Percentiles rank a stretch among this genome's conserved stretches.
These are phyloP conservation scores for Cryoendolithus antarcticus DNA, from an alignment of 2,329 filamentous ascomycete species.

Conservation along the genomic window DNA sequence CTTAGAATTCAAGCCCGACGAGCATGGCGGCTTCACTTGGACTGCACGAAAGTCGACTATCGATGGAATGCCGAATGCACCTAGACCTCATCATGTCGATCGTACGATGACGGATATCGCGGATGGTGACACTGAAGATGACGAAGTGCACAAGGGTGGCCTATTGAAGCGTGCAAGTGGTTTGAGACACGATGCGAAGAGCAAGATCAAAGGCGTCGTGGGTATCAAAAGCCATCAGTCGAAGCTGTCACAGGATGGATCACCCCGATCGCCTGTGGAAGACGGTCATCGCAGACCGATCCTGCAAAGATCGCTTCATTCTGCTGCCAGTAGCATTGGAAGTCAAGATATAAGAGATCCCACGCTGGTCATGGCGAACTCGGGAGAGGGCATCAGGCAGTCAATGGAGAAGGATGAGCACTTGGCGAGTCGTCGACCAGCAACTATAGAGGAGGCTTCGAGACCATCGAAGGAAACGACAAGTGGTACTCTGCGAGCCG, in stretches of 20 bases:
- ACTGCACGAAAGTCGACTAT: conserved; percentile 37
- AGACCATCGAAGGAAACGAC: no score
- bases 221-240: conserved; percentile 38
- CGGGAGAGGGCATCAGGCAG: no score
- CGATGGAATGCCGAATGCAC: conserved; percentile 31
- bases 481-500: no score
- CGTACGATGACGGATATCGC: conserved; percentile 12
- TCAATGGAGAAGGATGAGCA: no score
- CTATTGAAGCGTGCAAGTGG: conserved; percentile 71
- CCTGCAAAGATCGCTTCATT: no score
- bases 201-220: conserved; percentile 75
- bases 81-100: conserved; percentile 12
- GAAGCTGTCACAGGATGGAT: conserved; percentile 23
- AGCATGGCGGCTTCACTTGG: conserved; percentile 34
- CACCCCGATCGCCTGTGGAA: conserved; percentile 9
- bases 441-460: no score
- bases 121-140: conserved; percentile 22
- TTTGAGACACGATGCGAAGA: conserved; percentile 67
- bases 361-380: no score
- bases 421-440: no score
- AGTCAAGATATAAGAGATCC: no score
- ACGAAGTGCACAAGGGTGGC: conserved; percentile 28
- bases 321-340: no score
- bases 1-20: conserved; percentile 47
- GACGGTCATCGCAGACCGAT: conserved; percentile 1